phyloP scores from a whole-genome alignment of 805 yeast species.

The Wickerhamiella occidentalis region DNA sequence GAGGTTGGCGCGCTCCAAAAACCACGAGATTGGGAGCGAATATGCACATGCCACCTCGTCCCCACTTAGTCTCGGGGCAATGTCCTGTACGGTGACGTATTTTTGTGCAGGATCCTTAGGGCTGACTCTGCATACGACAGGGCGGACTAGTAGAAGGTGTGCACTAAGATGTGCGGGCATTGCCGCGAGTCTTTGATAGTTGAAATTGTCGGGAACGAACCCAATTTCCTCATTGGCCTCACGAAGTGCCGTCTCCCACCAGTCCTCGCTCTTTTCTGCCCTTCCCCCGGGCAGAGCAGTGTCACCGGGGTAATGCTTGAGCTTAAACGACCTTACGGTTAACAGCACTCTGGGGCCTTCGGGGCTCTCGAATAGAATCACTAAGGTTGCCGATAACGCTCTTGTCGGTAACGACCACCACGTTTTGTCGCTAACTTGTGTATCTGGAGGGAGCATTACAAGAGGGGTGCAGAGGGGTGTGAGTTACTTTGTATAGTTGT shows the following conservation, averaged over 20 bases:
- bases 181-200: not conserved
- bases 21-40: conserved; percentile 9
- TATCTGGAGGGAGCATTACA: not conserved
- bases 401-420: conserved; percentile 8
- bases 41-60: conserved; percentile 14
- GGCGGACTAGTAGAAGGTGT: conserved; percentile 10
- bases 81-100: conserved; percentile 11
- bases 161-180: conserved; percentile 14
- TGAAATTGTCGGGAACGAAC: conserved; percentile 6
- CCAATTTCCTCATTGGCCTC: conserved; percentile 13
- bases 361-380: conserved; percentile 11
- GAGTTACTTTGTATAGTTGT: too few relatives aligned
- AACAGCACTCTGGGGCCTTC: conserved; percentile 8
- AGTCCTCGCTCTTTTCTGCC: conserved; percentile 12
- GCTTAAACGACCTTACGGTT: conserved; percentile 9
- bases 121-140: conserved; percentile 7
- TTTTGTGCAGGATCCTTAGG: conserved; percentile 1
- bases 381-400: conserved; percentile 10
- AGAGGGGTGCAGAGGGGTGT: not conserved
- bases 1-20: conserved; percentile 1
- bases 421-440: conserved; percentile 5
- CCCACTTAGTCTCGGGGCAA: conserved; percentile 11
- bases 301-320: conserved; percentile 12
- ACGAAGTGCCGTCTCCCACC: conserved; percentile 14
- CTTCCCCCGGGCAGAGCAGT: conserved; percentile 13